Conservation (phyloP, 805 yeast genomes). For the Lachancea meyersii region DNA sequence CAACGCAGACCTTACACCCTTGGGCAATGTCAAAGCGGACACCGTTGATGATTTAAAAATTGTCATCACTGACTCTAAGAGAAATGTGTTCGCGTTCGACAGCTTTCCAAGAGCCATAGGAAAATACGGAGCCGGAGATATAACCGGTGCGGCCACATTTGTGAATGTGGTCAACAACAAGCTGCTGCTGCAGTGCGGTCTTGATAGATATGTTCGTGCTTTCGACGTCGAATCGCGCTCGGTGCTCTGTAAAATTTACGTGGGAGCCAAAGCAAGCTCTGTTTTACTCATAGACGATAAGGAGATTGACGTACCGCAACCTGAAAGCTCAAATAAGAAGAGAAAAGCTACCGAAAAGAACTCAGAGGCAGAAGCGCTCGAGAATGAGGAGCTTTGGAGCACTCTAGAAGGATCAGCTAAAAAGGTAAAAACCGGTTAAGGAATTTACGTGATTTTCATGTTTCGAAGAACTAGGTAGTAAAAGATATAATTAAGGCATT, state of each 20-base stretch:
- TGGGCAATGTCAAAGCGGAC: slow-evolving; percentile 19
- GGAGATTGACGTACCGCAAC: slow-evolving; percentile 32
- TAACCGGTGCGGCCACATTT: slow-evolving; percentile 46
- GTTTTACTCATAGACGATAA: slow-evolving; percentile 31
- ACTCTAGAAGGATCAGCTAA: slow-evolving; percentile 19
- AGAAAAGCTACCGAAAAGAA: slow-evolving; percentile 37
- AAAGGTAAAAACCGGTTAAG: slow-evolving; percentile 9
- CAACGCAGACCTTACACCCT: slow-evolving; percentile 12
- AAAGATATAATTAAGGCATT: background rate
- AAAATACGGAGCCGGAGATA: slow-evolving; percentile 71
- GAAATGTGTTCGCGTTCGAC: slow-evolving; percentile 53
- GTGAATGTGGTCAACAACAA: slow-evolving; percentile 28
- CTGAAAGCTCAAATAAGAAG: slow-evolving; percentile 22
- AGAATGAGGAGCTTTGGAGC: slow-evolving; percentile 34
- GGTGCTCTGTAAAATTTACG: slow-evolving; percentile 58
- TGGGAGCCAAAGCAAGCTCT: slow-evolving; percentile 58
- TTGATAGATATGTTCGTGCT: slow-evolving; percentile 80
- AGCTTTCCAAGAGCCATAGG: slow-evolving; percentile 52
- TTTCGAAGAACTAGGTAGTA: background rate
- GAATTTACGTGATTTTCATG: background rate
- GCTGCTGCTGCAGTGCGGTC: slow-evolving; percentile 68
- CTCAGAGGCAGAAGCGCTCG: slow-evolving; percentile 28
- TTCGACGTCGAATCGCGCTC: slow-evolving; percentile 57
- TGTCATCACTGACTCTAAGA: slow-evolving; percentile 67
- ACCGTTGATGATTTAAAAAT: slow-evolving; percentile 36